phyloP scores from a whole-genome alignment of 345 rosid species.

The Capsella bursapastoris region DNA sequence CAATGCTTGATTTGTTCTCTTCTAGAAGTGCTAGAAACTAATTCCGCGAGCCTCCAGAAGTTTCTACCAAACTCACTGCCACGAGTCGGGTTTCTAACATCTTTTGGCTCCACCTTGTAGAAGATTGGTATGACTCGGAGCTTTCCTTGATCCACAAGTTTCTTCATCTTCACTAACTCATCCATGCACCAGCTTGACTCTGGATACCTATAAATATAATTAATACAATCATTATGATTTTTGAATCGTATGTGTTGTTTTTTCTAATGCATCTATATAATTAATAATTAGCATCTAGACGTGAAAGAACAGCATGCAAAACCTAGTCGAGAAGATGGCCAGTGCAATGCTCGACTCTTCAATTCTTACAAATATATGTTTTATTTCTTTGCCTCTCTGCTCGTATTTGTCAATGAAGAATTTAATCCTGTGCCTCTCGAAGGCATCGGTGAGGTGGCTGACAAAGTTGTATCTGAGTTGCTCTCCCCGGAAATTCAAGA shows the following conservation, averaged over 20 bases:
- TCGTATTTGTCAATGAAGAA: slow-evolving; percentile 30
- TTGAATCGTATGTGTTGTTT: not conserved
- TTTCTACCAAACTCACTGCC: slow-evolving; percentile 33
- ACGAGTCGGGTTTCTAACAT: not conserved
- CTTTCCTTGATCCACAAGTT: slow-evolving; percentile 15
- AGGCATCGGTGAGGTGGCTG: slow-evolving; percentile 18
- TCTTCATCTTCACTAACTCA: slow-evolving; percentile 24
- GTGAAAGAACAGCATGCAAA: not conserved
- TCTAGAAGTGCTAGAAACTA: not conserved
- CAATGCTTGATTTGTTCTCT: slow-evolving; percentile 5
- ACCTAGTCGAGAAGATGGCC: slow-evolving; percentile 34
- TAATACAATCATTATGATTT: not conserved
- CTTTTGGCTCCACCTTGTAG: not conserved
- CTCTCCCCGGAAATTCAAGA: slow-evolving; percentile 11
- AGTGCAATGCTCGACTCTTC: slow-evolving; percentile 16
- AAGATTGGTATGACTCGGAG: slow-evolving; percentile 25
- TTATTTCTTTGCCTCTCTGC: slow-evolving; percentile 27
- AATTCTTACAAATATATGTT: slow-evolving; percentile 23
- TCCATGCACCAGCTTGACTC: slow-evolving; percentile 30
- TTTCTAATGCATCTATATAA: no score
- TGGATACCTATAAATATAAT: slow-evolving; percentile 10
- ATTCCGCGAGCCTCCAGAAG: slow-evolving; percentile 17
- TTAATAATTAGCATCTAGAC: no score
- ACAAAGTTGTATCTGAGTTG: slow-evolving; percentile 13
- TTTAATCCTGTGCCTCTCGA: not conserved